These are phyloP conservation scores for Fraxinus platypoda DNA, from an alignment of 305 asterid genomes.

Conservation along the genomic window DNA sequence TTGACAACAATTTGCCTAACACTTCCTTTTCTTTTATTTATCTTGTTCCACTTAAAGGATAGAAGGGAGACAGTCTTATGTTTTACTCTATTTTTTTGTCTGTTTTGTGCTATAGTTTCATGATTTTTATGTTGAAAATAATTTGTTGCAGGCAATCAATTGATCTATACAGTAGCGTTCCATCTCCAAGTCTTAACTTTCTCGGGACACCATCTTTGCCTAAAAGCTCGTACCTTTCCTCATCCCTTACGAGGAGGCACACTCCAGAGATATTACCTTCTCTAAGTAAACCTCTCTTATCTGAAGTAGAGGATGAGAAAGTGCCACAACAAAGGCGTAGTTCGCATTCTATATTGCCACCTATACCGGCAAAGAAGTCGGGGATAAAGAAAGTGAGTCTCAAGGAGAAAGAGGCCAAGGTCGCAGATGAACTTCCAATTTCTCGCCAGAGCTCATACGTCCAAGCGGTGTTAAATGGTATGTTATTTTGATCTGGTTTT, in stretches of 20 bases:
- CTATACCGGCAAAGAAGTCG: conserved; percentile 55
- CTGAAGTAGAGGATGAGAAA: conserved; percentile 41
- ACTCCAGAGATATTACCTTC: conserved; percentile 77
- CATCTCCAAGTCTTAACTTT: conserved; percentile 75
- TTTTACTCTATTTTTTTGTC: not conserved
- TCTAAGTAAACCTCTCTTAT: conserved; percentile 61
- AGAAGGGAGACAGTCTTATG: not conserved
- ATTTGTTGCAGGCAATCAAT: conserved; percentile 74
- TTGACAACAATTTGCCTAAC: no score
- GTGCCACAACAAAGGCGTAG: conserved; percentile 50
- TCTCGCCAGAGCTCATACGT: conserved; percentile 61
- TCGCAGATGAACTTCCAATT: conserved; percentile 52
- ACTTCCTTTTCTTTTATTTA: not conserved
- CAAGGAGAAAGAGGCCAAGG: conserved; percentile 44
- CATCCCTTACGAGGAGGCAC: conserved; percentile 66
- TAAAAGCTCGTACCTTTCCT: conserved; percentile 68
- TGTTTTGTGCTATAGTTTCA: not conserved
- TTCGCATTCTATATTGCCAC: conserved; percentile 69
- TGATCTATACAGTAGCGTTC: conserved; percentile 85
- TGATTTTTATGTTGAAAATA: conserved; percentile 18
- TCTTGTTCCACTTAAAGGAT: not conserved
- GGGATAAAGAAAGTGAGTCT: conserved; percentile 39
- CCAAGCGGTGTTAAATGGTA: conserved; percentile 85
- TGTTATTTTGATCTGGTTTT: not conserved
- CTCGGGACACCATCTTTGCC: conserved; percentile 68